Evolutionary conservation across 164 flowering plant genomes (phyloP).

Genomic region (Nymphaea thermarum): DNA sequence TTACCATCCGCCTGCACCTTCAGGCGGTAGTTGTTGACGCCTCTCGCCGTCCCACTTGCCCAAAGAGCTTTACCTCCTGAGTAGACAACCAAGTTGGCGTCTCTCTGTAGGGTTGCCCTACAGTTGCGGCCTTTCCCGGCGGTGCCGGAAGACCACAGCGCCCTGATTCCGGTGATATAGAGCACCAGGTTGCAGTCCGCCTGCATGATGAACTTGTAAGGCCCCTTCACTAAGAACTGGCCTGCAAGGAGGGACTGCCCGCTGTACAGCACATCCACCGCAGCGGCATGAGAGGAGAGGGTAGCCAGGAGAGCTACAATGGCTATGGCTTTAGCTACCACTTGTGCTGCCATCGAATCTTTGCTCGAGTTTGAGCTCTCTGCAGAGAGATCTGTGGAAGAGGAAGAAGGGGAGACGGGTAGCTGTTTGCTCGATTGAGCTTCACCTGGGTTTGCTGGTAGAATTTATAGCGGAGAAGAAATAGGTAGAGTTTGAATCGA

Average conservation of each 20-base stretch:
- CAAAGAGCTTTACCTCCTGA: constrained; percentile 10
- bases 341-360: background rate
- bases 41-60: constrained; percentile 9
- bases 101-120: constrained; percentile 10
- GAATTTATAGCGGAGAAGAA: no score
- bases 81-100: constrained; percentile 11
- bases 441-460: no score
- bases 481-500: no score
- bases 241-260: constrained; percentile 9
- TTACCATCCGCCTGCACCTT: constrained; percentile 19
- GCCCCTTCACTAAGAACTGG: constrained; percentile 15
- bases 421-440: no score
- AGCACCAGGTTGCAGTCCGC: constrained; percentile 15
- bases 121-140: constrained; percentile 10
- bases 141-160: constrained; percentile 12
- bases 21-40: constrained; percentile 15
- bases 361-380: background rate
- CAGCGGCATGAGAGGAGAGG: background rate
- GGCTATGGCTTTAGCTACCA: background rate
- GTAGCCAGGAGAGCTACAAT: background rate
- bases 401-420: no score
- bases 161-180: constrained; percentile 7
- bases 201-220: constrained; percentile 13
- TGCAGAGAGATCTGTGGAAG: background rate
- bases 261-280: constrained; percentile 10